Evolutionary conservation across 495 filamentous ascomycete genomes (phyloP).

Genomic region (Lophium mytilinum): DNA sequence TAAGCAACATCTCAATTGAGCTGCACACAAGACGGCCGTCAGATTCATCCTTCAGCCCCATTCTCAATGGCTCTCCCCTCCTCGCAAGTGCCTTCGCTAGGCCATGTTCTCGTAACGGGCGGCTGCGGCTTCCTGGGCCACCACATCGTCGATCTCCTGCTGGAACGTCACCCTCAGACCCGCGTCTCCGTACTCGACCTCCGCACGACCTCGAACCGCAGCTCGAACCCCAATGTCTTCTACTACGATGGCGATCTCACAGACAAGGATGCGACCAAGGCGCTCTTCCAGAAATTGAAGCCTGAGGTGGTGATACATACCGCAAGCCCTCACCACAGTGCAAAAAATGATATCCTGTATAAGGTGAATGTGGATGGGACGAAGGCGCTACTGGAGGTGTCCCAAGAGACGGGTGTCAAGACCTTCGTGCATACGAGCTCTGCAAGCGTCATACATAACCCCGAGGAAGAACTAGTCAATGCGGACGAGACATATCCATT

Average conservation of each 20-base stretch:
- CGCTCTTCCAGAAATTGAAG: conserved; percentile 58
- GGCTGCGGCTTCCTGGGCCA: conserved; percentile 48
- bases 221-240: conserved; percentile 49
- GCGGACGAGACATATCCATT: conserved; percentile 83
- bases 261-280: conserved; percentile 52
- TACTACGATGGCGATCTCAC: conserved; percentile 91
- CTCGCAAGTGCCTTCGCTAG: conserved; percentile 18
- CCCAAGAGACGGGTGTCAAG: conserved; percentile 68
- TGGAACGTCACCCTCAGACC: conserved; percentile 40
- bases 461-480: conserved; percentile 70
- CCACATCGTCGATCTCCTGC: conserved; percentile 44
- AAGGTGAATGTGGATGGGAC: conserved; percentile 95
- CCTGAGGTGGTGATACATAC: conserved; percentile 95
- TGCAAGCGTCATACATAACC: conserved; percentile 75
- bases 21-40: too few species aligned
- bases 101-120: conserved; percentile 43
- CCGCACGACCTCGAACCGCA: conserved; percentile 63
- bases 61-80: not conserved
- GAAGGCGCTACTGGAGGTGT: conserved; percentile 64
- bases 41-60: not conserved
- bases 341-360: conserved; percentile 49
- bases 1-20: too few species aligned
- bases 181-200: conserved; percentile 82
- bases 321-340: conserved; percentile 40
- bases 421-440: conserved; percentile 93